phyloP scores from a whole-genome alignment of 768 basidiomycete species.

The Suillus tomentosus region DNA sequence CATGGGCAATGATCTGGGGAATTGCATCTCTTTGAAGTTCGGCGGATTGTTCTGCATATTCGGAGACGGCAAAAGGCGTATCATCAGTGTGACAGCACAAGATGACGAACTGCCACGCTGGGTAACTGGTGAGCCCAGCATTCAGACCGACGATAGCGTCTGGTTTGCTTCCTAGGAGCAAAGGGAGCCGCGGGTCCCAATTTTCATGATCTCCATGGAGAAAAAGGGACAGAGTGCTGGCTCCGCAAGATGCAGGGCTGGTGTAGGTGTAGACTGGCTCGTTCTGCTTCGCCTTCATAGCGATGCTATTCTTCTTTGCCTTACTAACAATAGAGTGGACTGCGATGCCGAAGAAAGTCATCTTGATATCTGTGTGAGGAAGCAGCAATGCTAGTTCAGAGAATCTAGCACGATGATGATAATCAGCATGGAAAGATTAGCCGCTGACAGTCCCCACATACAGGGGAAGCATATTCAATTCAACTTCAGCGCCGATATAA shows the following conservation, averaged over 20 bases:
- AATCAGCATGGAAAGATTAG: not conserved
- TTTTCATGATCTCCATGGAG: conserved; percentile 32
- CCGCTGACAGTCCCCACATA: conserved; percentile 23
- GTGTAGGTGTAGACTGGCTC: conserved; percentile 38
- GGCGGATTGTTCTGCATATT: conserved; percentile 40
- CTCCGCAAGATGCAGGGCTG: conserved; percentile 39
- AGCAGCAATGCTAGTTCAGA: conserved; percentile 47
- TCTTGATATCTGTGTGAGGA: conserved; percentile 46
- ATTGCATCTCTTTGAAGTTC: conserved; percentile 32
- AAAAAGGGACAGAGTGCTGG: conserved; percentile 40
- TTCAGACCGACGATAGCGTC: conserved; percentile 46
- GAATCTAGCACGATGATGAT: conserved; percentile 34
- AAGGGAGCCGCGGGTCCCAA: conserved; percentile 28
- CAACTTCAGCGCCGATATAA: conserved; percentile 42
- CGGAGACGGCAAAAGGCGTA: conserved; percentile 36
- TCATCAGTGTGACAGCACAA: conserved; percentile 31
- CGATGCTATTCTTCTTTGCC: conserved; percentile 34
- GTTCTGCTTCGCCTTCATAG: conserved; percentile 30
- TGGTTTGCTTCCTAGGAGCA: conserved; percentile 27
- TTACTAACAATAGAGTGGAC: conserved; percentile 34
- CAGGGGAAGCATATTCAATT: conserved; percentile 43
- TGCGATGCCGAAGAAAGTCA: conserved; percentile 42
- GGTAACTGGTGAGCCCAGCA: conserved; percentile 41
- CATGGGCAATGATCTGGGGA: conserved; percentile 31
- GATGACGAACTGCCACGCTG: conserved; percentile 40